Base-by-base conservation (phyloP, 345 rosid genomes). In the Schrenkiella parvula region DNA sequence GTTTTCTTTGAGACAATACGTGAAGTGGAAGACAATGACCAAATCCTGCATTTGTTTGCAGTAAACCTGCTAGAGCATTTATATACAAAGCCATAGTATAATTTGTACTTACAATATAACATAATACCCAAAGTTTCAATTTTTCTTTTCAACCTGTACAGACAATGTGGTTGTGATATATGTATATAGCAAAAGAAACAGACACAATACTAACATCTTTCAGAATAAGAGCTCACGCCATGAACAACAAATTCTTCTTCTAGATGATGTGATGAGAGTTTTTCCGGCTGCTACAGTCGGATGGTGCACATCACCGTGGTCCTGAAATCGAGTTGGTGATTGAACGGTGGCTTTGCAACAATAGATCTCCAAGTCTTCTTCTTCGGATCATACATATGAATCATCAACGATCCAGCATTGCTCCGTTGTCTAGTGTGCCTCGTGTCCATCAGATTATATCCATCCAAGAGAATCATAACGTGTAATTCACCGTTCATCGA, bases 341-440 rank as follows among this genome's bases (percentile, higher is more conserved):
- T 59, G 6, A 85, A 81, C 46, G 92, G 97, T 21, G 82, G 82
- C 82, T 80, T 89, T 28, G 89, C 35, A 26, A 71, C 15, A 6
- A 85, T 35, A 14, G 72, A 79, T 61, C 97, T 84, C 98, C 97
- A 93, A 23, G 85, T 83, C 80, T 84, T 93, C 82, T 75, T 84
- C 79, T 71, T 79, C 0, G 90, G 96, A 77, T 87, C 71, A 73
- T 91, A 93, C 47, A 84, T 79, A 78, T 90, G 97, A 79, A 85
- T 70, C 67, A 85, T 71, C 50, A 91, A 73, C 6, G 83, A 38
- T 38, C 87, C 90, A 46, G 66, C 85, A 68, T 78, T 85, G 66
- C 82, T 88, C 50, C 46, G 85, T 63, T 78, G 82, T 43, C 87
- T 72, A 26, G 80, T 56, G 51, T 83, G 57, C 62, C 83, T 79